phyloP scores from a whole-genome alignment of 2,329 filamentous ascomycete species.

The Colletotrichum karsti region DNA sequence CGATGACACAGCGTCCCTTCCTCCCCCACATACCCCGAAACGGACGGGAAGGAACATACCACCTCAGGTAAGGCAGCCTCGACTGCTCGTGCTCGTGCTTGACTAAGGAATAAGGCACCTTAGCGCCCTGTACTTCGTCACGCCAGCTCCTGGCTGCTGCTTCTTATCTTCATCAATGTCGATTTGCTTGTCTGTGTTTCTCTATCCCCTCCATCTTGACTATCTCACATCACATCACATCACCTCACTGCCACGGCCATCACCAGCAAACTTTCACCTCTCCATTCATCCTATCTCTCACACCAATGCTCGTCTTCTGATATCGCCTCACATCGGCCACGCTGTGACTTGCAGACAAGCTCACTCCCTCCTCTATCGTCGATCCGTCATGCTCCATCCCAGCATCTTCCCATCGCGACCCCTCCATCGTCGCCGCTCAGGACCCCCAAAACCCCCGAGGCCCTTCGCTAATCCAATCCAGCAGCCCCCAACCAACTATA shows the following conservation, averaged over 20 bases:
- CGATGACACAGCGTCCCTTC: background rate
- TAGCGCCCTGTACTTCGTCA: too few species aligned
- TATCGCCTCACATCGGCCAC: background rate
- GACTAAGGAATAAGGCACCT: background rate
- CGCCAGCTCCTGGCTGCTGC: too few species aligned
- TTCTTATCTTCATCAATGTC: too few species aligned
- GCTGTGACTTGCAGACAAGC: background rate
- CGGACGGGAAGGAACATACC: constrained; percentile 20
- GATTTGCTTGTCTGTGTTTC: too few species aligned
- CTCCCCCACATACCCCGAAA: constrained; percentile 24
- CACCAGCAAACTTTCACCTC: background rate
- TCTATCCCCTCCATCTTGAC: background rate
- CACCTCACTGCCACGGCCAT: background rate
- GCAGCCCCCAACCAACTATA: background rate
- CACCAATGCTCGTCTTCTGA: background rate
- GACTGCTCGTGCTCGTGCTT: background rate
- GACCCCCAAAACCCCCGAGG: background rate
- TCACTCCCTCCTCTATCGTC: background rate
- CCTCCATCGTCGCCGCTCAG: background rate
- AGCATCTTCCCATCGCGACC: background rate
- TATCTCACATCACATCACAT: too few species aligned
- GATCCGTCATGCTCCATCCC: background rate
- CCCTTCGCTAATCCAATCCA: background rate
- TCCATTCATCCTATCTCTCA: background rate
- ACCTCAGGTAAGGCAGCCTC: constrained; percentile 10